Evolutionary conservation across 2,329 filamentous ascomycete species (phyloP), one percentile per base, ranked within the genome.

Genomic region (Chaetothyriales sp.): DNA sequence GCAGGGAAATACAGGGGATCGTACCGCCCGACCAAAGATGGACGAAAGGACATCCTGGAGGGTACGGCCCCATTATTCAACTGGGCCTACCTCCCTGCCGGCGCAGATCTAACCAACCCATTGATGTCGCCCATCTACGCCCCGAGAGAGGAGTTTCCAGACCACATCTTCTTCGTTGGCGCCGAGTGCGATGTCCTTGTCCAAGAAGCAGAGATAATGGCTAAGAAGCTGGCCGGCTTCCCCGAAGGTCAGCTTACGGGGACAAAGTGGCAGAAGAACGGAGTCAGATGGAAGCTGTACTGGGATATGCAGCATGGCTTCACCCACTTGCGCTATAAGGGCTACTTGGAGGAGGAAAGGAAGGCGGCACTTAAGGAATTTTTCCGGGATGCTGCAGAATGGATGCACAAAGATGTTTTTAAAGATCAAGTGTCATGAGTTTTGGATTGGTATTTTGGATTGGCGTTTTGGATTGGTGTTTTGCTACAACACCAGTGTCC

Each of bases 111-210:
- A 18, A 54, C 60, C 1, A 65, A 75, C 48, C 67, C 71, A 7
- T 56, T 73, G 37, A 50, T 76, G 9, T 74, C 70, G 40, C 71
- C 73, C 0, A 56, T 61, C 18, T 69, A 65, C 55, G 65, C 66
- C 1, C 25, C 49, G 22, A 61, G 64, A 15, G 62, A 66, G 13
- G 43, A 56, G 19, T 61, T 76, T 28, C 74, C 73, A 4, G 60
- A 59, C 18, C 63, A 68, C 45, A 62, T 76, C 2, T 75, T 72
- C 54, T 58, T 74, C 33, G 55, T 75, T 5, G 70, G 62, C 0
- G 66, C 66, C 13, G 71, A 76, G 63, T 65, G 73, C 50, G 74
- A 77, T 59, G 67, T 73, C 61, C 58, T 75, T 13, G 67, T 66
- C 1, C 63, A 67, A 33, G 74, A 75, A 60, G 65, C 60, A 5